Conservation (phyloP, 495 filamentous ascomycete species). For the Hypoxylon intermedium region DNA sequence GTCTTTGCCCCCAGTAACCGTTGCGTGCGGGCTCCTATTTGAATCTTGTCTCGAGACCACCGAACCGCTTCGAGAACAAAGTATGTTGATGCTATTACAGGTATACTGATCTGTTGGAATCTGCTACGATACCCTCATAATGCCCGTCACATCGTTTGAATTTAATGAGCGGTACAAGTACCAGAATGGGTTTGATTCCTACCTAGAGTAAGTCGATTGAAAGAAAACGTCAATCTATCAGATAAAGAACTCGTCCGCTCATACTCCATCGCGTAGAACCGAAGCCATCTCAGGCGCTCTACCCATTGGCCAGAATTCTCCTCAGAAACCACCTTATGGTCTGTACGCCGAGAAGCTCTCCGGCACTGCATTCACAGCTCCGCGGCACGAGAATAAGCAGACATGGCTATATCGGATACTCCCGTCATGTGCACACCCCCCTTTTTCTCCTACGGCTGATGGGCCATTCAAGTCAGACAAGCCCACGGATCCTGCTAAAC, state of each 20-base stretch:
- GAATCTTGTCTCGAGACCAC: too few species aligned
- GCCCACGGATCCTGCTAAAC: constrained; percentile 40
- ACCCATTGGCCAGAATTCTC: constrained; percentile 77
- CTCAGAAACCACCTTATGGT: constrained; percentile 83
- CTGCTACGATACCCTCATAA: constrained; percentile 40
- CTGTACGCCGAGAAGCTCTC: constrained; percentile 94
- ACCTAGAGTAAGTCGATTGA: constrained; percentile 60
- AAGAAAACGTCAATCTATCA: too few species aligned
- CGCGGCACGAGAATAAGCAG: constrained; percentile 86
- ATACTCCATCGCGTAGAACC: constrained; percentile 46
- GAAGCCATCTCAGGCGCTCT: constrained; percentile 57
- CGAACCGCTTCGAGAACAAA: too few species aligned
- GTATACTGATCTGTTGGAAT: too few species aligned
- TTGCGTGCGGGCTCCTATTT: background rate
- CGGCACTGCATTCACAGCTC: constrained; percentile 91
- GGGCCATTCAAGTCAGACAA: constrained; percentile 31
- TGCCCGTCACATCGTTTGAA: constrained; percentile 65
- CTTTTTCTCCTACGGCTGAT: constrained; percentile 63
- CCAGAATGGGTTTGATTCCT: constrained; percentile 72
- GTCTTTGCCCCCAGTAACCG: constrained; percentile 37
- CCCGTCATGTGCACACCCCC: constrained; percentile 79
- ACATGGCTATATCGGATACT: constrained; percentile 94
- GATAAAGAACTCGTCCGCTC: too few species aligned
- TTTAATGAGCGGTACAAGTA: constrained; percentile 68
- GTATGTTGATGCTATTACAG: too few species aligned